Evolutionary conservation across 371 early-diverging fungal species (phyloP), one percentile per base, ranked within the genome.

Genomic region (Syncephalis plumigaleata): DNA sequence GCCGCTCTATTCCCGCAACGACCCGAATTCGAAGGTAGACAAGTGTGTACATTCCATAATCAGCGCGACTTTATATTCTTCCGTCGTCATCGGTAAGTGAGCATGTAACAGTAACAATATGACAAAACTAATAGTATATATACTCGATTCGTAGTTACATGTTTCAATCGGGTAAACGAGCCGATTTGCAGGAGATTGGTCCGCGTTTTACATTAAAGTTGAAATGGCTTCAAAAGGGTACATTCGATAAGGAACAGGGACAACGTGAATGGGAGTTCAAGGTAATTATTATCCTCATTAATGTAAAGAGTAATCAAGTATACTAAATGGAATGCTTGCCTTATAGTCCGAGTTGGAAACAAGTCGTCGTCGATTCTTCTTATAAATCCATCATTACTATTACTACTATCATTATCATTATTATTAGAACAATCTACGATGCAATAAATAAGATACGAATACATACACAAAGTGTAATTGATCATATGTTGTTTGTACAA

Each of bases 1-100:
- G 89, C 92, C 40, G 65, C 92, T 4, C 64, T 98, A 46, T 91
- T 98, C 59, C 99, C 99, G 9, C 92, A 91, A 50, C 82, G 89
- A 2, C 97, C 97, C 15, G 85, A 93, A 59, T 92, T 96, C 56
- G 71, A 87, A 57, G 95, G 94, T 7, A 73, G 98, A 44, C 97
- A 98, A 58, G 96, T 84, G 9, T 88, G 79, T 3, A 98, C 98
- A 3, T 87, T 98, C 67, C 97, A 97, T 59, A 98, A 98, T 57
- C 96, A 98, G 63, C 87, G 98, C 39, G 99, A 99, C 64, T 99
- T 96, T 57, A 92, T 99, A 50, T 98, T 96, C 64, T 95, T 99
- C 58, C 75, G 98, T 59, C 73, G 98, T 31, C 98, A 98, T 60
- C 79, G 87, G 75, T 87, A 65, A 46, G 55, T 43, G 13, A 1